Evolutionary conservation across 2,329 filamentous ascomycete species (phyloP).

Genomic region (Ophiosphaerella korrae): DNA sequence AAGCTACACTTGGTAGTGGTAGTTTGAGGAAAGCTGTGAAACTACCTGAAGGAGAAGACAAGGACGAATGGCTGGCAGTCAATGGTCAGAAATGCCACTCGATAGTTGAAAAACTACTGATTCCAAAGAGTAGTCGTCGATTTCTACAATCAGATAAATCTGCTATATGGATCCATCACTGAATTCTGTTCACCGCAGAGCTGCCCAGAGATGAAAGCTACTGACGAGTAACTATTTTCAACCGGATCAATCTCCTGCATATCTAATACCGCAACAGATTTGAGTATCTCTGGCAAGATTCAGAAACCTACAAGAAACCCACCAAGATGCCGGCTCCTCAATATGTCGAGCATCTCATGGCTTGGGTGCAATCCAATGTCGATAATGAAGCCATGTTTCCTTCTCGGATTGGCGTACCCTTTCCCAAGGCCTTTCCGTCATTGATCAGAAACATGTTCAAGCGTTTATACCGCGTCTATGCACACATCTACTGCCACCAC

Average conservation of each 20-base stretch:
- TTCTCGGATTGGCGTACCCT: constrained; percentile 92
- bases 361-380: constrained; percentile 92
- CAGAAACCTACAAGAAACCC: constrained; percentile 88
- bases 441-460: constrained; percentile 99
- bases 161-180: constrained; percentile 97
- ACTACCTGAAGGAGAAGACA: constrained; percentile 93
- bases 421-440: constrained; percentile 85
- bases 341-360: constrained; percentile 98
- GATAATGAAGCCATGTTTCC: constrained; percentile 95
- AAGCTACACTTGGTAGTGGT: constrained; percentile 92
- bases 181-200: constrained; percentile 98
- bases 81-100: constrained; percentile 69
- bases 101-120: constrained; percentile 12
- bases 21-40: constrained; percentile 96
- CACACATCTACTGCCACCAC: constrained; percentile 97
- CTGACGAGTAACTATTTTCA: constrained; percentile 75
- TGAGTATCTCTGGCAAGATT: constrained; percentile 99
- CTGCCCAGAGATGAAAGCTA: constrained; percentile 99
- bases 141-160: constrained; percentile 99
- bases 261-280: constrained; percentile 62
- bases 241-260: too few species aligned
- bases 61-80: constrained; percentile 97
- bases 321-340: constrained; percentile 98
- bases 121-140: constrained; percentile 78
- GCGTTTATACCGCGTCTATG: constrained; percentile 96